A percentile compares a stretch with the other conserved stretches of the same genome.
Conservation (phyloP, 805 yeast genomes). For the Candida vaughaniae region DNA sequence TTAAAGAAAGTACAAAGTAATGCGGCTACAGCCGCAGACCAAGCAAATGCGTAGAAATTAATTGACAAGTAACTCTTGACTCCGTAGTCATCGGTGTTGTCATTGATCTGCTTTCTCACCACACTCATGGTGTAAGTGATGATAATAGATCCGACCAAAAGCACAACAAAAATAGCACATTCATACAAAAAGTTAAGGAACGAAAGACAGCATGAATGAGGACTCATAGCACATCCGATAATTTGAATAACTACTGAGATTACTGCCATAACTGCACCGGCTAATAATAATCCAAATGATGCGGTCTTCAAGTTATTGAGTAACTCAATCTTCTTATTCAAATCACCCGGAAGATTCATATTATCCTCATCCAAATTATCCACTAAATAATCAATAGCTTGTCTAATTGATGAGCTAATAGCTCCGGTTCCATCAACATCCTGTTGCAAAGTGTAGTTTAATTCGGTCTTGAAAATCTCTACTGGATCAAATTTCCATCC, state of each 20-base stretch:
- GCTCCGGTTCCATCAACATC: constrained; percentile 24
- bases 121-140: constrained; percentile 61
- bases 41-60: constrained; percentile 56
- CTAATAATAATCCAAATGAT: constrained; percentile 47
- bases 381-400: constrained; percentile 21
- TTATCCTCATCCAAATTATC: constrained; percentile 24
- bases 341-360: constrained; percentile 52
- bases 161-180: constrained; percentile 44
- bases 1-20: constrained; percentile 29
- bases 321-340: constrained; percentile 45
- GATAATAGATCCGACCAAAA: constrained; percentile 50
- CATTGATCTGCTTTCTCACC: constrained; percentile 52
- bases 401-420: constrained; percentile 21
- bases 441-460: constrained; percentile 25
- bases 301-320: constrained; percentile 53
- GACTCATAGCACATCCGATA: constrained; percentile 42
- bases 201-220: constrained; percentile 44
- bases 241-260: constrained; percentile 49
- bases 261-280: constrained; percentile 35
- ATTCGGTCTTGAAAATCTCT: constrained; percentile 30
- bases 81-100: constrained; percentile 49
- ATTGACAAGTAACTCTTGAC: constrained; percentile 50
- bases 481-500: constrained; percentile 60
- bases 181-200: constrained; percentile 45
- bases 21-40: constrained; percentile 59